Base-by-base conservation (phyloP, 169 alveolate genomes). In the Ichthyophthirius multifiliis region DNA sequence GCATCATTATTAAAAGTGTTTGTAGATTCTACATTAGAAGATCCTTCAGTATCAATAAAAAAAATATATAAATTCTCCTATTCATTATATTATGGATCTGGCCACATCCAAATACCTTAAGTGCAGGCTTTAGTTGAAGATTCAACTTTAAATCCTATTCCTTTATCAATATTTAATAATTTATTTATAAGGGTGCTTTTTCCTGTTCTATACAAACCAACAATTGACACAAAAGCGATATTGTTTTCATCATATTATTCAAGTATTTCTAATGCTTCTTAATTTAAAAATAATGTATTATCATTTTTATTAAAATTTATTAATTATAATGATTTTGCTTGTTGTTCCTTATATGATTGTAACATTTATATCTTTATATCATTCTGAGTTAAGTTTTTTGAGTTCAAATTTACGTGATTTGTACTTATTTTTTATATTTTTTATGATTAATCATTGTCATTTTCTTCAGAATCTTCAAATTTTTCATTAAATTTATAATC, bases 131-230 rank as follows among this genome's bases (percentile, higher is more conserved):
- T 92, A 4, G 89, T 86, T 16, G 96, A 83, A 12, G 94, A 94
- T 2, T 94, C 96, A 0, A 92, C 96, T 30, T 90, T 90, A 77
- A 92, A 92, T 7, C 96, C 96, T 16, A 43, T 81, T 1, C 71
- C 71, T 16, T 23, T 15, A 27, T 27, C 31, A 10, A 55, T 55
- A 55, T 55, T 39, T 15, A 55, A 23, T n/a, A 90, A 63, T 77
- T 83, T 77, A 78, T 93, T 93, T 43, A 93, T 83, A 3, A 91
- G 75, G 65, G 87, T 89, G 65, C 91, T 78, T 76, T 93, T 93
- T 6, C 97, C 97, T 39, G 97, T 90, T 65, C 97, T 85, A 47
- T 92, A 88, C 39, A 92, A 90, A n/a, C 97, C 97, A 7, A 85
- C 91, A 10, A 93, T 55, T 3, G 71, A 55, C 1, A 55, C 71